Base-by-base conservation (phyloP, 1,284 basidiomycete genomes). In the Tetrapyrgos nigripes region DNA sequence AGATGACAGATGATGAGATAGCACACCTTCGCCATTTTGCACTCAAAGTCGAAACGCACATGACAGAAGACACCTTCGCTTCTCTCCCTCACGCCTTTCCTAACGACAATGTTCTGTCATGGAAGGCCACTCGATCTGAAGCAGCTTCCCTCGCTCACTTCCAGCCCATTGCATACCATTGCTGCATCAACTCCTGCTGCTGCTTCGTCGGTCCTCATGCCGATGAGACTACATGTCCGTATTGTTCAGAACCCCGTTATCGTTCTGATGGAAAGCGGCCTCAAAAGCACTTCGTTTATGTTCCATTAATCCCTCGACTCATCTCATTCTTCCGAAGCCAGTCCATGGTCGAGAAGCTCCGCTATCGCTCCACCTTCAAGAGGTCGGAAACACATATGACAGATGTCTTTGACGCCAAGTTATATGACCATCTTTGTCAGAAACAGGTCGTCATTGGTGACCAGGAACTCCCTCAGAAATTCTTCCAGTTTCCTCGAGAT, bases 121-220 rank as follows among this genome's bases (percentile, higher is more conserved):
- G 49, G 50, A 58, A 58, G 21, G 17, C 27, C 8, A 53, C 51
- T 4, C 24, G 29, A 11, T 35, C 51, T 4, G 24, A 43, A n/a
- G 51, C 51, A 2, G 23, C 17, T 9, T 55, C 58, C 47, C 65
- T 73, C 13, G 46, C 72, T 3, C 66, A 66, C 1, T 68, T 73
- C 49, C 63, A 69, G 26, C 72, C 73, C 6, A 48, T 66, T 8
- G 26, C 58, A 0, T 75, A 73, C 48, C 66, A 76, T 57, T 75
- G 73, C 54, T 76, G 74, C 53, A 27, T 66, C 14, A 72, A 72
- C n/a, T n/a, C n/a, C n/a, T n/a, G n/a, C n/a, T n/a, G n/a, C n/a
- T n/a, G n/a, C n/a, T n/a, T n/a, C n/a, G 61, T 64, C 2, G 73
- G 70, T 1, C 64, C 69, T 0, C 64, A 73, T 43, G 26, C 35